A percentile compares a stretch with the other conserved stretches of the same genome.
Evolutionary conservation across 495 filamentous ascomycete species (phyloP).

Genomic region (Neurospora sp.): DNA sequence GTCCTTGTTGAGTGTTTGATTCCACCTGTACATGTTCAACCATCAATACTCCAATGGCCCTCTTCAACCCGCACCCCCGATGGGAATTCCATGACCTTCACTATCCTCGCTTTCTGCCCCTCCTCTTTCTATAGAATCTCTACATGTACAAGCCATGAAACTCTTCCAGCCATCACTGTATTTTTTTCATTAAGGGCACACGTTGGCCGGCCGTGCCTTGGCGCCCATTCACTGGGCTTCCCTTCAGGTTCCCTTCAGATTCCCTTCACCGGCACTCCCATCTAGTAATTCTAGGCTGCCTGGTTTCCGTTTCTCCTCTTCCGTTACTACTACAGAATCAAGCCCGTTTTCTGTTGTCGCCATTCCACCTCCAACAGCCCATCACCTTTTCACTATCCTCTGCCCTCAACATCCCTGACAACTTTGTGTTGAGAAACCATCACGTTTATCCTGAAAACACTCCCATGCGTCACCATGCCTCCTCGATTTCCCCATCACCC

Average conservation of each 20-base stretch:
- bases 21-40: background rate
- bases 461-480: background rate
- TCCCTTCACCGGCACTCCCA: background rate
- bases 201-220: background rate
- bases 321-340: background rate
- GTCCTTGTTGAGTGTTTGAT: slow-evolving; percentile 8
- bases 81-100: background rate
- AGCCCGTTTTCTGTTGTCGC: background rate
- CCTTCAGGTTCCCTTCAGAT: background rate
- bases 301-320: background rate
- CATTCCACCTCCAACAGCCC: background rate
- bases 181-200: background rate
- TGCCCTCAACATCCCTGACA: background rate
- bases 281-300: background rate
- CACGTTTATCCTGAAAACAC: background rate
- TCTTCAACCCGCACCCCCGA: background rate
- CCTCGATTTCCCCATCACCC: background rate
- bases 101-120: background rate
- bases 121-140: background rate
- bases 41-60: background rate
- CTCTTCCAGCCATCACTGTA: background rate
- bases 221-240: background rate
- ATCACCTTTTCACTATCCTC: background rate
- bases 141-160: background rate
- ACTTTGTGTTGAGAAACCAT: background rate